A percentile compares a stretch with the other conserved stretches of the same genome.
These are phyloP conservation scores for Gracilaria vermiculophylla DNA, from an alignment of 23 red algal species.

Conservation along the genomic window DNA sequence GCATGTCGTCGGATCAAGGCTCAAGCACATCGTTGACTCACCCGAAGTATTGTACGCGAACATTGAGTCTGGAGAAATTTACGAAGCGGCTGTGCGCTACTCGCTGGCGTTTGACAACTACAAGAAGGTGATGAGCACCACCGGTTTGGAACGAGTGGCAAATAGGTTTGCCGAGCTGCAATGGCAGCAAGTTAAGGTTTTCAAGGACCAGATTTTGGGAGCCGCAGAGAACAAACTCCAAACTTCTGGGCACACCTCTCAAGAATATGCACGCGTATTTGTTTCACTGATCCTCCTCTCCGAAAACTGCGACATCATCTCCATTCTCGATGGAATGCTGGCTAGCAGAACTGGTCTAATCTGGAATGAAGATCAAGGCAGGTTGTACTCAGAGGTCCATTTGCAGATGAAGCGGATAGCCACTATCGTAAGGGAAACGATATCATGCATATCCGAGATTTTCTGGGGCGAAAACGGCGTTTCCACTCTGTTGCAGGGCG, in stretches of 20 bases:
- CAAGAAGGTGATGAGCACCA: conserved; percentile 9
- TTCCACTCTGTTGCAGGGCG: not conserved
- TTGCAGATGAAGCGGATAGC: conserved; percentile 34
- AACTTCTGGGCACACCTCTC: not conserved
- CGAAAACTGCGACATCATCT: conserved; percentile 37
- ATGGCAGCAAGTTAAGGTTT: conserved; percentile 50
- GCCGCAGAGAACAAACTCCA: conserved; percentile 46
- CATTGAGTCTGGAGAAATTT: conserved; percentile 49
- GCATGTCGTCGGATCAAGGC: conserved; percentile 48
- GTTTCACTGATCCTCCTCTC: conserved; percentile 36
- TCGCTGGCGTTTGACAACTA: conserved; percentile 23
- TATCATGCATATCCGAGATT: conserved; percentile 29
- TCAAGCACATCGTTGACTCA: conserved; percentile 67
- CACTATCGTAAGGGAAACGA: conserved; percentile 41
- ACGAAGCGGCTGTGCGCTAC: conserved; percentile 55
- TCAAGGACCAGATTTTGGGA: conserved; percentile 47
- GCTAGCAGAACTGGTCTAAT: conserved; percentile 40
- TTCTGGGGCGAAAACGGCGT: conserved; percentile 41
- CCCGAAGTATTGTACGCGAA: conserved; percentile 67
- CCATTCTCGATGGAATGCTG: conserved; percentile 47
- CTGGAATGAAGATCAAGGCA: conserved; percentile 3
- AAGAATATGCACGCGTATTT: conserved; percentile 24
- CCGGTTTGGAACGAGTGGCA: conserved; percentile 44
- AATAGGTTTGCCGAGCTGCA: conserved; percentile 57
- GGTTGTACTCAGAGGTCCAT: not conserved